phyloP scores from a whole-genome alignment of 129 eudicot species.

The Pulicaria dysenterica region DNA sequence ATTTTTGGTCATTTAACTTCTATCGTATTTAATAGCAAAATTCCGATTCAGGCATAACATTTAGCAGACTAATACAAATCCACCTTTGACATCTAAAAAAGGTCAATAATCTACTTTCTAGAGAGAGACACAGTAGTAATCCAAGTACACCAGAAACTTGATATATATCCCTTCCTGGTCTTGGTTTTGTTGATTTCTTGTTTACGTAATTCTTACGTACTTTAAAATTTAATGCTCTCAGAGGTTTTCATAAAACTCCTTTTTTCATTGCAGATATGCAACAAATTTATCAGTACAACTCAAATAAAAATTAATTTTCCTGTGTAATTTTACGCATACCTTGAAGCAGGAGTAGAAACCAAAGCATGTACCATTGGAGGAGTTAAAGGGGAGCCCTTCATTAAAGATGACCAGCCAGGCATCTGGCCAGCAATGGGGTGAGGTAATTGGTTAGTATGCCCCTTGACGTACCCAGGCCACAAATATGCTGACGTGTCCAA shows the following conservation, averaged over 20 bases:
- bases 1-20: too few relatives aligned
- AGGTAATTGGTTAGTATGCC: constrained; percentile 79
- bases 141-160: constrained; percentile 7
- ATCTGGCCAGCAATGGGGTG: constrained; percentile 63
- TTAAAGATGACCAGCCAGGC: constrained; percentile 87
- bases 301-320: not conserved
- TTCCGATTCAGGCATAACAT: not conserved
- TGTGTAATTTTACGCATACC: constrained; percentile 42
- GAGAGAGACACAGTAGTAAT: not conserved
- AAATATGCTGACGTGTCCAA: constrained; percentile 88
- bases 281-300: not conserved
- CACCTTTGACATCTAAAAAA: constrained; percentile 11
- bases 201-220: not conserved
- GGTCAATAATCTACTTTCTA: constrained; percentile 8
- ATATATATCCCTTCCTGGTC: constrained; percentile 1
- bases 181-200: not conserved
- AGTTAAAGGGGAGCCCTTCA: constrained; percentile 87
- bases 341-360: constrained; percentile 83
- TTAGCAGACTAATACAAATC: constrained; percentile 7
- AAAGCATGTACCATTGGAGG: constrained; percentile 71
- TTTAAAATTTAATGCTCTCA: not conserved
- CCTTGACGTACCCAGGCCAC: constrained; percentile 97
- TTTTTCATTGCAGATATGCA: not conserved
- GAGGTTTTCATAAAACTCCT: not conserved
- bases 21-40: too few relatives aligned